These are phyloP conservation scores for Histomonas meleagridis DNA, from an alignment of 208 protist species.

Conservation along the genomic window DNA sequence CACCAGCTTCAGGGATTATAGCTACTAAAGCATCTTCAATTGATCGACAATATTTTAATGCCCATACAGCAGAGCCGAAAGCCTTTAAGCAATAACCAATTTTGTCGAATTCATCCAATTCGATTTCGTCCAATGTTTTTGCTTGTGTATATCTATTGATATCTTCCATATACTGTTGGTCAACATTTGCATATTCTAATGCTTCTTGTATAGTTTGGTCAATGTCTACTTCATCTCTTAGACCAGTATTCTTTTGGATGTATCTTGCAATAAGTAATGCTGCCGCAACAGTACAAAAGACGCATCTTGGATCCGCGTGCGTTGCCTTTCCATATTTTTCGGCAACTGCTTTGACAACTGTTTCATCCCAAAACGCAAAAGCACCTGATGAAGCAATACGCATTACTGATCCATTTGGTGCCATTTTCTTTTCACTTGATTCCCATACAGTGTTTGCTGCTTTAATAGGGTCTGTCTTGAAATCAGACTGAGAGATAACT, in stretches of 20 bases:
- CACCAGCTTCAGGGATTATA: background rate
- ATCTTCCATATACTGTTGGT: background rate
- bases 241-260: background rate
- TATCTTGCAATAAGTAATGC: background rate
- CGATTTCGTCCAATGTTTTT: background rate
- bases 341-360: background rate
- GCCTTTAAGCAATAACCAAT: background rate
- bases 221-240: background rate
- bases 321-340: background rate
- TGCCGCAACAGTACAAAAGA: background rate
- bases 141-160: too few species aligned
- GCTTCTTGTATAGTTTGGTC: background rate
- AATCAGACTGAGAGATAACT: background rate
- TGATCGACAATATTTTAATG: background rate
- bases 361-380: background rate
- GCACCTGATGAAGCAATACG: background rate
- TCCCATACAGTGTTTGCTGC: background rate
- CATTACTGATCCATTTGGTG: background rate
- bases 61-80: background rate
- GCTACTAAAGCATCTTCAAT: background rate
- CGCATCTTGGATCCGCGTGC: background rate
- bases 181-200: background rate
- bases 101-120: background rate
- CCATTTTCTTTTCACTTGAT: background rate
- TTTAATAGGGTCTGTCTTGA: background rate